These are phyloP conservation scores for Colletotrichum tropicale DNA, from an alignment of 2,329 filamentous ascomycete species.

Conservation along the genomic window DNA sequence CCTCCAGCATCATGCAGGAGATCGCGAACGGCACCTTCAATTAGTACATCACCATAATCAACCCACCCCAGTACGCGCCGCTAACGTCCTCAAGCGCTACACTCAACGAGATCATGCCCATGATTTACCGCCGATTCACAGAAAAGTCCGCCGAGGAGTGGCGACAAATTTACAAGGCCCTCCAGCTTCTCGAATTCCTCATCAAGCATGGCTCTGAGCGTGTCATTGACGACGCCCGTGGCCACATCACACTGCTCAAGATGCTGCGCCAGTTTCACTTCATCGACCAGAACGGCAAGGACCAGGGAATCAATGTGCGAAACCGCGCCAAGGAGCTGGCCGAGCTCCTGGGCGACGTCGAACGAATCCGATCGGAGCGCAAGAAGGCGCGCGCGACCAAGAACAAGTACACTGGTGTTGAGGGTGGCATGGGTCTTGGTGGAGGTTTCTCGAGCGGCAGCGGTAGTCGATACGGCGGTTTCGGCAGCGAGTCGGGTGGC, in stretches of 20 bases:
- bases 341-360: constrained; percentile 91
- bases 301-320: constrained; percentile 96
- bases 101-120: constrained; percentile 99
- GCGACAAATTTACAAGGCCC: constrained; percentile 98
- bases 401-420: constrained; percentile 94
- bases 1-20: constrained; percentile 89
- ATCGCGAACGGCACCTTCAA: constrained; percentile 98
- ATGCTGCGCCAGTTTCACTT: constrained; percentile 99
- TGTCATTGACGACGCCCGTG: constrained; percentile 95
- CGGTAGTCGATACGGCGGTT: constrained; percentile 79
- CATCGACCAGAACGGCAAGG: constrained; percentile 95
- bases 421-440: constrained; percentile 74
- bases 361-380: constrained; percentile 78
- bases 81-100: constrained; percentile 69
- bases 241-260: constrained; percentile 92
- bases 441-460: constrained; percentile 57
- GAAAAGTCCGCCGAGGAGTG: constrained; percentile 98
- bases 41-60: constrained; percentile 67
- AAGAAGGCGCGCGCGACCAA: constrained; percentile 92
- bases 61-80: background rate
- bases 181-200: constrained; percentile 95
- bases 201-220: constrained; percentile 98
- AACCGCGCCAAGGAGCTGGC: constrained; percentile 95
- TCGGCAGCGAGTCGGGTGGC: constrained; percentile 83
- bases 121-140: constrained; percentile 99